Base-by-base conservation (phyloP, 2,329 filamentous ascomycete species). In the Teratosphaeria gauchensis region DNA sequence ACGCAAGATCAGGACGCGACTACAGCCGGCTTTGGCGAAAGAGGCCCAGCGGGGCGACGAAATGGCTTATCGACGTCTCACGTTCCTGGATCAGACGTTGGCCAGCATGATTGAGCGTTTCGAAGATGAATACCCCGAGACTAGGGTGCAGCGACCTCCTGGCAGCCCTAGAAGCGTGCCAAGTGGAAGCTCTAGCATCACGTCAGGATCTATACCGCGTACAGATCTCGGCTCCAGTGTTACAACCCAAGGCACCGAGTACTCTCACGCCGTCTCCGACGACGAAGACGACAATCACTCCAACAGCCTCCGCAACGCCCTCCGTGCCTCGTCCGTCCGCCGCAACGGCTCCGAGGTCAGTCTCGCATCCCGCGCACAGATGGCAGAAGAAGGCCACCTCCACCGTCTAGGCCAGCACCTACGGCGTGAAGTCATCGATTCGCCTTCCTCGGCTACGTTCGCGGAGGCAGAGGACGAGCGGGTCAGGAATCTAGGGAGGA, bases 111-210 rank as follows among this genome's bases (percentile, higher is more conserved):
- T 97, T 69, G 86, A 90, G 71, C 88, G 94, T 31, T 99, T 97
- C 71, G 94, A 97, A 72, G 89, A 95, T 71, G 92, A 97, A 73
- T 97, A 91, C 68, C 94, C 94, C 0, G 92, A 97, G 70, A 95
- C 89, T 0, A 85, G 90, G 38, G 78, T 84, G 51, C 65, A 69
- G 16, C 62, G 62, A 6, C 60, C 60, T 30, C 31, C 11, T 7
- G 42, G 31, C 46, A 42, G 61, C 30, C 32, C 58, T 6, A 54
- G 57, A 28, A 60, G 57, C 31, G 58, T 21, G 16, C 28, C 32
- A 8, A 52, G 24, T 14, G 19, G 21, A 19, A 31, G 32, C 14
- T 42, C 31, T 8, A 51, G 28, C 32, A 30, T 35, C 4, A 53
- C 54, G 3, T 32, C 24, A 12, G 21, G 8, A 54, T 52, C 33